phyloP scores from a whole-genome alignment of 78 protist genomes.

The Planoprotostelium fungivorum region DNA sequence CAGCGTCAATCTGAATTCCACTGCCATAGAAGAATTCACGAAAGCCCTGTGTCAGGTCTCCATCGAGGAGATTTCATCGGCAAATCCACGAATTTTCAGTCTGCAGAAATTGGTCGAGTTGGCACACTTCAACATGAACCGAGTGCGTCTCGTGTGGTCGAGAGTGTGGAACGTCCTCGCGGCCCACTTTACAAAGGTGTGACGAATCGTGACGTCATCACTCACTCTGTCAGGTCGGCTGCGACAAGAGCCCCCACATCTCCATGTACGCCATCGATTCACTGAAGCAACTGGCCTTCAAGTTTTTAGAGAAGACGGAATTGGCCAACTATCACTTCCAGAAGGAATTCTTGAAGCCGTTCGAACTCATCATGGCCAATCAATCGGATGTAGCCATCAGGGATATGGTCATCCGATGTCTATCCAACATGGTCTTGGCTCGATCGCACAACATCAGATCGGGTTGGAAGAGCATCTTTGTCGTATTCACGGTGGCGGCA shows the following conservation, averaged over 20 bases:
- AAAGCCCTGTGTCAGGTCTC: slow-evolving; percentile 70
- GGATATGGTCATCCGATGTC: slow-evolving; percentile 47
- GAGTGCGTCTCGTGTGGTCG: slow-evolving; percentile 77
- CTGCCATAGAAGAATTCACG: slow-evolving; percentile 86
- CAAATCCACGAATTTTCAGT: slow-evolving; percentile 80
- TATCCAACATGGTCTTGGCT: slow-evolving; percentile 11
- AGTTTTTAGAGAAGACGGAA: slow-evolving; percentile 89
- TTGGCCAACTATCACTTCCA: slow-evolving; percentile 90
- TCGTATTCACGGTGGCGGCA: slow-evolving; percentile 42
- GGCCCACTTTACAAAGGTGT: slow-evolving; percentile 26
- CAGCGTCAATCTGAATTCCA: slow-evolving; percentile 11
- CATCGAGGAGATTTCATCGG: slow-evolving; percentile 67
- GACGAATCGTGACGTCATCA: not conserved
- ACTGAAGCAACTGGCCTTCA: slow-evolving; percentile 90
- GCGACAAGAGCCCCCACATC: slow-evolving; percentile 50
- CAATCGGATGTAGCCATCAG: slow-evolving; percentile 9
- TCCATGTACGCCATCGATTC: slow-evolving; percentile 91
- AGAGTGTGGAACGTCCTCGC: slow-evolving; percentile 81
- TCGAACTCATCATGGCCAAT: slow-evolving; percentile 71
- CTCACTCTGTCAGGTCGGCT: slow-evolving; percentile 58
- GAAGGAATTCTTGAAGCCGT: slow-evolving; percentile 92
- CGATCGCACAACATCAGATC: slow-evolving; percentile 69
- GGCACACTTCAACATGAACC: slow-evolving; percentile 85
- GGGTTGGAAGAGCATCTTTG: slow-evolving; percentile 93
- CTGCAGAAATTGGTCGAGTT: slow-evolving; percentile 92